These are phyloP conservation scores for Anthostomella pinea DNA, from an alignment of 2,329 filamentous ascomycete species.

Conservation along the genomic window DNA sequence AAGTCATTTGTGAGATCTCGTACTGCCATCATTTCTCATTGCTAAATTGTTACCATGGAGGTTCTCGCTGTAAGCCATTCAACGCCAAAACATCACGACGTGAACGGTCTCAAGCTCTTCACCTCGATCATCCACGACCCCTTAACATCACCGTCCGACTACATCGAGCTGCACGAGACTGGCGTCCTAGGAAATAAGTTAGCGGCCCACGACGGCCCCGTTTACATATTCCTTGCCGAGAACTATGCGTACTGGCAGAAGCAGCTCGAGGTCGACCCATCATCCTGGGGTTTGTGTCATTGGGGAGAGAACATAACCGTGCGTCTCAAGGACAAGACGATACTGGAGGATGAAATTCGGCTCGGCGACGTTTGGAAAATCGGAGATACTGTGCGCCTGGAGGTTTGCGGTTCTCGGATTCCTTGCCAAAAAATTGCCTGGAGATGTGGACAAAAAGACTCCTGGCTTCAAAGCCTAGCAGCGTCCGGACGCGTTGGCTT, in stretches of 20 bases:
- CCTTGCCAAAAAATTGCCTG: slow-evolving; percentile 25
- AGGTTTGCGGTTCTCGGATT: slow-evolving; percentile 22
- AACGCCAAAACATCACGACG: slow-evolving; percentile 12
- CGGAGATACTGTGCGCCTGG: slow-evolving; percentile 17
- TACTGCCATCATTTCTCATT: not conserved
- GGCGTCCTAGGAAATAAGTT: slow-evolving; percentile 19
- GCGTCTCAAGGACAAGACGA: slow-evolving; percentile 9
- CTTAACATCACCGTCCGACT: slow-evolving; percentile 15
- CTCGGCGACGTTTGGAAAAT: slow-evolving; percentile 24
- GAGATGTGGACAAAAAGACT: slow-evolving; percentile 23
- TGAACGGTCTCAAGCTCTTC: slow-evolving; percentile 17
- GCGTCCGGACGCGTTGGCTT: slow-evolving; percentile 19
- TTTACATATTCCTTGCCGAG: slow-evolving; percentile 24
- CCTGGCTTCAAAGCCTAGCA: slow-evolving; percentile 21
- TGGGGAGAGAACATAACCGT: slow-evolving; percentile 26
- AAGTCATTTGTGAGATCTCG: no score
- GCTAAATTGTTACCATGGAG: slow-evolving; percentile 15
- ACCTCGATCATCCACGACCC: slow-evolving; percentile 22
- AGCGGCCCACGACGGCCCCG: slow-evolving; percentile 24
- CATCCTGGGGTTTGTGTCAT: slow-evolving; percentile 23
- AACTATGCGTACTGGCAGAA: slow-evolving; percentile 26
- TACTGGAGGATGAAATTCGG: slow-evolving; percentile 19
- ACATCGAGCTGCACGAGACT: slow-evolving; percentile 20
- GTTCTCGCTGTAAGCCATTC: slow-evolving; percentile 23
- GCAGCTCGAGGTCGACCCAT: slow-evolving; percentile 17